Conservation (phyloP, 805 yeast genomes). For the Clavispora vitiphila region DNA sequence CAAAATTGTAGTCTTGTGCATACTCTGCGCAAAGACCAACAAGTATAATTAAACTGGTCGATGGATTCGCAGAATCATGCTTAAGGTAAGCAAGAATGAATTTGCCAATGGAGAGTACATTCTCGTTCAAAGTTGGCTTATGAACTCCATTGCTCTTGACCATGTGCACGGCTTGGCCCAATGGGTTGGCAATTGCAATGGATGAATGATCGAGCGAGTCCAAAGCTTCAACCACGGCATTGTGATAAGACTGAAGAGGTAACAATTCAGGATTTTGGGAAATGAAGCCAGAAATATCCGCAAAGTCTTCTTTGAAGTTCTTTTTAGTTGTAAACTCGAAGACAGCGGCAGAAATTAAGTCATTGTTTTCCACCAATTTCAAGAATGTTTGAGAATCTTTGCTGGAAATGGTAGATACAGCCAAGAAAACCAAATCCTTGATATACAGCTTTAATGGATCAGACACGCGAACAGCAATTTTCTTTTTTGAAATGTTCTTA, state of each 20-base stretch:
- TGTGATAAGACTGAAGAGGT: conserved; percentile 23
- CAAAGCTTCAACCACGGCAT: conserved; percentile 11
- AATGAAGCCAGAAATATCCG: conserved; percentile 6
- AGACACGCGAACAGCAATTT: neutral
- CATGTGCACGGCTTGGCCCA: conserved; percentile 38
- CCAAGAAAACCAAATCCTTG: conserved; percentile 3
- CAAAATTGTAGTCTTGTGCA: conserved; percentile 6
- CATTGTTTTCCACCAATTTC: conserved; percentile 5
- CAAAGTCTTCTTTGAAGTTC: conserved; percentile 10
- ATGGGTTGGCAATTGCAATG: conserved; percentile 44
- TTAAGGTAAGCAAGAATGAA: neutral
- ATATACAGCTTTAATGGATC: neutral
- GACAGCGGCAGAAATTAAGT: conserved; percentile 8
- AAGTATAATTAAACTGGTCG: neutral
- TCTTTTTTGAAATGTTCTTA: conserved; percentile 3
- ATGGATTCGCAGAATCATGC: neutral
- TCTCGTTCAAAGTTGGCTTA: neutral
- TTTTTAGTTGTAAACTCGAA: conserved; percentile 8
- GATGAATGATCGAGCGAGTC: conserved; percentile 13
- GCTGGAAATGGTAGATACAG: conserved; percentile 13
- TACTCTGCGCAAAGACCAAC: conserved; percentile 2
- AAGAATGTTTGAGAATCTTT: conserved; percentile 11
- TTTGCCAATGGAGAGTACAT: neutral
- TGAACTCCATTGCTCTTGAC: conserved; percentile 5
- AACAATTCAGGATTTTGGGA: conserved; percentile 4